Conservation (phyloP, 768 basidiomycete genomes). For the Trametopsis cervina region DNA sequence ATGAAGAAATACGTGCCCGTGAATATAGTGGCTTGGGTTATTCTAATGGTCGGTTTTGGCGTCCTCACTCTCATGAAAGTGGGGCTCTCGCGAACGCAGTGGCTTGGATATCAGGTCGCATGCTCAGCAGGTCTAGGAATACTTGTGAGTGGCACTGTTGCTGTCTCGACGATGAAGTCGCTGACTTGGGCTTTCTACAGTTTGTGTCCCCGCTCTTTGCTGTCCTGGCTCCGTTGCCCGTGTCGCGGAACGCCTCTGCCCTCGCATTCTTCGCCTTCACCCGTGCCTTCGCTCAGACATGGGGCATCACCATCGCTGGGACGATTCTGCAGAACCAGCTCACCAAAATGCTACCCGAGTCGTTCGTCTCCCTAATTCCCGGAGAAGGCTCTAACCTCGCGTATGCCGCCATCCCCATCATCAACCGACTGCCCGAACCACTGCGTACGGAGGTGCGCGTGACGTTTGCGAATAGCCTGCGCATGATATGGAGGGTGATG, state of each 20-base stretch:
- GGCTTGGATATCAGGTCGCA: constrained; percentile 26
- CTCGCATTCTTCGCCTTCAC: constrained; percentile 26
- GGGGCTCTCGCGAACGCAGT: constrained; percentile 16
- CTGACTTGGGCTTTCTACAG: constrained; percentile 7
- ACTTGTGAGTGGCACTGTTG: constrained; percentile 8
- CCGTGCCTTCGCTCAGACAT: constrained; percentile 29
- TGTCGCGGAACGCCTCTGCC: constrained; percentile 26
- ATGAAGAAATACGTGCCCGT: constrained; percentile 22
- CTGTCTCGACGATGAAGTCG: too few species aligned
- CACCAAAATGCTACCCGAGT: constrained; percentile 30
- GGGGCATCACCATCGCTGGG: constrained; percentile 45
- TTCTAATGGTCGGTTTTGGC: constrained; percentile 32
- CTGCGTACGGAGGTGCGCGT: constrained; percentile 28
- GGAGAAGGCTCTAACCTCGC: constrained; percentile 35
- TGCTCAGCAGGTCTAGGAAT: constrained; percentile 13
- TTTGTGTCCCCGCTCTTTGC: constrained; percentile 16
- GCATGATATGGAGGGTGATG: constrained; percentile 37
- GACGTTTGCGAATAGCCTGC: constrained; percentile 36
- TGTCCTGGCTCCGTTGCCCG: constrained; percentile 22
- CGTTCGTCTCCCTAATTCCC: constrained; percentile 29
- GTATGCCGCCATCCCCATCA: constrained; percentile 39
- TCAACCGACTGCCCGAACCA: constrained; percentile 28
- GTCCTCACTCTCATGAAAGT: constrained; percentile 22
- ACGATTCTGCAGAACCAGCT: constrained; percentile 45
- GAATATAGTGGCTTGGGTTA: constrained; percentile 29